Base-by-base conservation (phyloP, 805 yeast species). In the Kodamaea kakaduensis region DNA sequence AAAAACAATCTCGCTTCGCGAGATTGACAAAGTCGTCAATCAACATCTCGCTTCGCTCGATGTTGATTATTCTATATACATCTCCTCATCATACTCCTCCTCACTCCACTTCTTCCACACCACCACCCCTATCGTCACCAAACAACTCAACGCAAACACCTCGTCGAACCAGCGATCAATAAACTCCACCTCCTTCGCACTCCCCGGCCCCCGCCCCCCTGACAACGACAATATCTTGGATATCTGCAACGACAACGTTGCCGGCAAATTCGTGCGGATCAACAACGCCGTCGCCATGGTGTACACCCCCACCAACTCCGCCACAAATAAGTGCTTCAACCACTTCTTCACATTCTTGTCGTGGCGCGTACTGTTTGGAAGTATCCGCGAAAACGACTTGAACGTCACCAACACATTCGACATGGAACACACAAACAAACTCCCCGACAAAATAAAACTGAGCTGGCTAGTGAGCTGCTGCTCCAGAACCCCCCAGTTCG, bases 401-500 rank as follows among this genome's bases (percentile, higher is more conserved):
- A 81, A 71, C 0, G 89, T 80, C 25, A 70, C 59, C 31, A 71
- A 54, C 1, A 82, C 88, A 37, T 80, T 80, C 17, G 82, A 77
- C 46, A 82, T 69, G 1, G 86, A 78, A 39, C 82, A 71, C 1
- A 75, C 48, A 46, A 82, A 81, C 34, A 82, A 61, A 10, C 71
- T 67, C 8, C 81, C 76, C 1, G 85, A 76, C 10, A 81, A 50
- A 2, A 76, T 43, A 39, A 81, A 67, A 29, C 75, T 63, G 25
- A 74, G 56, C 45, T 66, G 72, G 37, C 66, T 67, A 17, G 69
- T 59, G 41, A 71, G 51, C 42, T 60, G 68, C 2, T 64, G 59
- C 42, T 61, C 67, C 9, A 69, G 57, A 2, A 56, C 41, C 1
- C 66, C 58, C 8, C 54, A 21, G 30, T 24, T 41, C 17, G 51